phyloP scores from a whole-genome alignment of 208 protist species.

The Crithidia fasciculata region DNA sequence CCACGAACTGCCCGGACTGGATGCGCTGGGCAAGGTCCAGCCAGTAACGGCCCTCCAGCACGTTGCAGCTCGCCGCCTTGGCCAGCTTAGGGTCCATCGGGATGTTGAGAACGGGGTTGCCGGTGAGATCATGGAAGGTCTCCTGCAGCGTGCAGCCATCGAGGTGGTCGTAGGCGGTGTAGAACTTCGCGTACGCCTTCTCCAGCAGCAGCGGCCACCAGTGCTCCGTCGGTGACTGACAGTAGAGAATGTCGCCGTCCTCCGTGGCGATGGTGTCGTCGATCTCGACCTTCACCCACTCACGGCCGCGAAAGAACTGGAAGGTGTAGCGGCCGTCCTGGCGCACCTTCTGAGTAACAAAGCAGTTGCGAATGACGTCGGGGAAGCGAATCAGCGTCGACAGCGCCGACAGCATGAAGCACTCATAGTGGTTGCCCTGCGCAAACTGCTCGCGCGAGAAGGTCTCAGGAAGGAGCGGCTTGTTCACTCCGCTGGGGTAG shows the following conservation, averaged over 20 bases:
- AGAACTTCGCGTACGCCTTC: conserved; percentile 93
- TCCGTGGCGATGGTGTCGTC: conserved; percentile 74
- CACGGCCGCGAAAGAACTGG: conserved; percentile 73
- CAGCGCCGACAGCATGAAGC: conserved; percentile 80
- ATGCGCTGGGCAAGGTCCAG: conserved; percentile 72
- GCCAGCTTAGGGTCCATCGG: conserved; percentile 71
- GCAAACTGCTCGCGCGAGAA: conserved; percentile 77
- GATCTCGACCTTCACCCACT: conserved; percentile 86
- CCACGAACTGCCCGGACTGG: conserved; percentile 56
- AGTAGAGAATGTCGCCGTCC: conserved; percentile 65
- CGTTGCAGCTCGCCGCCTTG: conserved; percentile 62
- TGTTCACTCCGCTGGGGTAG: conserved; percentile 54
- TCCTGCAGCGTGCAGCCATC: conserved; percentile 81
- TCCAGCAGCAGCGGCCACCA: conserved; percentile 89
- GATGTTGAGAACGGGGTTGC: conserved; percentile 78
- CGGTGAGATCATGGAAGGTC: conserved; percentile 82
- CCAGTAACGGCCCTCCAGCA: conserved; percentile 53
- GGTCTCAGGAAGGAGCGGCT: conserved; percentile 66
- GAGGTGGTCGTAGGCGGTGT: conserved; percentile 74
- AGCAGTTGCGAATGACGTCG: conserved; percentile 82
- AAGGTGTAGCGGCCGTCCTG: conserved; percentile 88
- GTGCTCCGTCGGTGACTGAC: conserved; percentile 67
- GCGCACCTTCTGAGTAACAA: conserved; percentile 79
- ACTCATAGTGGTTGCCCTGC: conserved; percentile 86
- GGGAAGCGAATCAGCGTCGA: conserved; percentile 69